Percentiles rank a stretch among this genome's conserved stretches.
Conservation (phyloP, 495 filamentous ascomycete species). For the Aspergillus biplanus region DNA sequence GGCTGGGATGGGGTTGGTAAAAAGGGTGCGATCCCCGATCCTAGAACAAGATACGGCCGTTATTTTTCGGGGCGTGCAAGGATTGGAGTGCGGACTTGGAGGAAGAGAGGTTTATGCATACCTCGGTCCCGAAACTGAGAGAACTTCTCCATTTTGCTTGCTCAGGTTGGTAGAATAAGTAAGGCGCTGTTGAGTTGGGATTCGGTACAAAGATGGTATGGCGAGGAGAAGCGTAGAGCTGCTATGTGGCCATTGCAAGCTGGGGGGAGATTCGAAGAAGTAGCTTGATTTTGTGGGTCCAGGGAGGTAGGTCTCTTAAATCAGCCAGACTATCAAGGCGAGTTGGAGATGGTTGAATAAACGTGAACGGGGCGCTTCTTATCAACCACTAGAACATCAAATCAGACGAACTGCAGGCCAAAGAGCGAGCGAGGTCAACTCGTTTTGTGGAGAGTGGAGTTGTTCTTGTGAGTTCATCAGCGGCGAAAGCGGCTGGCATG, state of each 20-base stretch:
- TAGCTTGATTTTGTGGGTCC: neutral
- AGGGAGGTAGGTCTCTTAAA: neutral
- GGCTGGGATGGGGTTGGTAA: conserved; percentile 71
- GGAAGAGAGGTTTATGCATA: conserved; percentile 36
- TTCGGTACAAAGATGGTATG: neutral
- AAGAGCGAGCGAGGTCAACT: neutral
- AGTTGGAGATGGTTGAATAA: neutral
- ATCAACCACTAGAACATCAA: neutral
- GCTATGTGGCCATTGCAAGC: conserved; percentile 14
- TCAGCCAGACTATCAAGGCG: neutral
- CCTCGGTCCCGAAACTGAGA: conserved; percentile 95
- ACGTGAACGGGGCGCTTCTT: neutral
- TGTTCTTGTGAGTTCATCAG: neutral
- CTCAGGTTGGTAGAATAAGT: neutral
- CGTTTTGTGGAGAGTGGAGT: neutral
- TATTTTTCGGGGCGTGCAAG: neutral
- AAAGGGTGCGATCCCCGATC: conserved; percentile 95
- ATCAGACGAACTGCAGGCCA: neutral
- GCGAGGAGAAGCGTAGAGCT: neutral
- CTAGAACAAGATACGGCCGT: conserved; percentile 50
- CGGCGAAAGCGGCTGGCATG: conserved; percentile 12
- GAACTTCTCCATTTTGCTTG: conserved; percentile 84
- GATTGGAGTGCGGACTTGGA: neutral
- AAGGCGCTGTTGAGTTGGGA: neutral
- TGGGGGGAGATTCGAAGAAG: neutral